Conservation (phyloP, 768 basidiomycete species). For the Lentinula boryana region DNA sequence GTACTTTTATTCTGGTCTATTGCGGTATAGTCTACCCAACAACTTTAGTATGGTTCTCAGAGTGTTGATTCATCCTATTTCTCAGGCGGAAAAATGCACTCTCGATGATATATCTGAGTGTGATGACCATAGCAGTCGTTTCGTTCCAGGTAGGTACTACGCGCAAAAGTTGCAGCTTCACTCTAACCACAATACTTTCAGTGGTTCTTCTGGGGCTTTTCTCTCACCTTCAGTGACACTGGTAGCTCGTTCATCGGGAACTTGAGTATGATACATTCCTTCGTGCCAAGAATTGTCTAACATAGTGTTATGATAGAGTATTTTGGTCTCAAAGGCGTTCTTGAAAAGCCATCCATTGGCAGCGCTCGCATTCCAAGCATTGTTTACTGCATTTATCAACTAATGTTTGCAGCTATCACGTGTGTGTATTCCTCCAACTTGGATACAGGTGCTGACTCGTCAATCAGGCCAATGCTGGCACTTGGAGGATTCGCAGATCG, state of each 20-base stretch:
- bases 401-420: constrained; percentile 90
- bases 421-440: constrained; percentile 27
- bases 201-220: constrained; percentile 99
- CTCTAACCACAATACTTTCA: constrained; percentile 22
- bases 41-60: too few relatives aligned
- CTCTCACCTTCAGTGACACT: constrained; percentile 81
- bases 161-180: neutral
- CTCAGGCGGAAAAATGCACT: constrained; percentile 91
- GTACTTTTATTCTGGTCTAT: constrained; percentile 81
- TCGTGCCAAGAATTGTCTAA: neutral
- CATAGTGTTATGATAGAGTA: constrained; percentile 43
- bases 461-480: constrained; percentile 70
- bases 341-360: constrained; percentile 70
- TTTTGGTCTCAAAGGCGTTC: constrained; percentile 78
- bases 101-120: constrained; percentile 78
- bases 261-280: constrained; percentile 42
- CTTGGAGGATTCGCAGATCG: constrained; percentile 92
- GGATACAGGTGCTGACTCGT: constrained; percentile 14
- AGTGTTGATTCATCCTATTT: constrained; percentile 19
- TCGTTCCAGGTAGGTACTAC: constrained; percentile 62
- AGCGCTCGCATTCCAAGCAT: constrained; percentile 65
- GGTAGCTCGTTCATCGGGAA: constrained; percentile 76
- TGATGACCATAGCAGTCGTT: constrained; percentile 73
- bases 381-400: constrained; percentile 80
- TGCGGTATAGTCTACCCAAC: neutral